Conservation (phyloP, 306 rosid genomes). For the Gastrolobium bilobum region DNA sequence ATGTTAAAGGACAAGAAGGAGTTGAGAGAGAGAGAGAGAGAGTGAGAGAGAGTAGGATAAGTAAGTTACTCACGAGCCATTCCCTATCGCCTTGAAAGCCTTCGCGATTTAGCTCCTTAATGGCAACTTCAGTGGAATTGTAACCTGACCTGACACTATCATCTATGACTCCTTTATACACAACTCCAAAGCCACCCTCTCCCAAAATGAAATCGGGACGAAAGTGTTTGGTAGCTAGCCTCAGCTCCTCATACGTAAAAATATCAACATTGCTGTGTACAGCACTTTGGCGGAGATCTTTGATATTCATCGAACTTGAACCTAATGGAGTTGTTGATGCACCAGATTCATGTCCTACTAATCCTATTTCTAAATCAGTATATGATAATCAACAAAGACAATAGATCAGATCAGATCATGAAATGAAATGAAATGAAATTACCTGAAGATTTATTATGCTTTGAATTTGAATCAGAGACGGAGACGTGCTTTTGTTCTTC, state of each 20-base stretch:
- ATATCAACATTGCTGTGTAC: constrained; percentile 75
- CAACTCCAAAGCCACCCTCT: constrained; percentile 98
- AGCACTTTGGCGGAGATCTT: constrained; percentile 77
- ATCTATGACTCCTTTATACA: constrained; percentile 89
- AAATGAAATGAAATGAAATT: not conserved
- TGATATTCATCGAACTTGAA: constrained; percentile 61
- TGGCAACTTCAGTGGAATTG: constrained; percentile 76
- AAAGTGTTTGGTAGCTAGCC: constrained; percentile 79
- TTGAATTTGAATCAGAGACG: constrained; percentile 46
- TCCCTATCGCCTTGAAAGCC: constrained; percentile 99
- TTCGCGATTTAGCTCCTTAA: constrained; percentile 96
- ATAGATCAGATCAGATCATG: not conserved
- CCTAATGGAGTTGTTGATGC: constrained; percentile 47
- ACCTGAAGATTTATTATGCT: constrained; percentile 53
- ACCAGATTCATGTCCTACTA: constrained; percentile 54
- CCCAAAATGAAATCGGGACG: constrained; percentile 90
- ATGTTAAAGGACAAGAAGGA: not conserved
- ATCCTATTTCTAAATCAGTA: not conserved
- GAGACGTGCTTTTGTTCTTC: constrained; percentile 52
- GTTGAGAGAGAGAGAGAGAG: constrained; percentile 30
- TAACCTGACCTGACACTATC: constrained; percentile 72
- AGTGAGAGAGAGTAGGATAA: constrained; percentile 42
- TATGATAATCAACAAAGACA: not conserved
- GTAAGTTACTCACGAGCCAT: constrained; percentile 89
- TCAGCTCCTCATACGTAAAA: constrained; percentile 78